Percentiles rank a stretch among this genome's conserved stretches.
Conservation (phyloP, 1,284 basidiomycete species). For the Neolentinus lepideus region DNA sequence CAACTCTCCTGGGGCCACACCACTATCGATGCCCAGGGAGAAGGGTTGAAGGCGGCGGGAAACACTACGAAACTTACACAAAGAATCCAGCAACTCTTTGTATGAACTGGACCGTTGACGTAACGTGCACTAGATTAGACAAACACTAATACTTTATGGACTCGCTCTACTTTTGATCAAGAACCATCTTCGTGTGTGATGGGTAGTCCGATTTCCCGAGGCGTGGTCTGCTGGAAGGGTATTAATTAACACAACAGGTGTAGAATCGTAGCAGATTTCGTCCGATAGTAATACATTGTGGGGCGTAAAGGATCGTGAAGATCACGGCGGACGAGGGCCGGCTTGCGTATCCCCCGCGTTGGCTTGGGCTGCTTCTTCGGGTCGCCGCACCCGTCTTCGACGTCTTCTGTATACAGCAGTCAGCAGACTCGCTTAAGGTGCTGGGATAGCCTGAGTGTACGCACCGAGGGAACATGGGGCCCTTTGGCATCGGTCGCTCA, state of each 20-base stretch:
- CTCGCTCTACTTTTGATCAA: background rate
- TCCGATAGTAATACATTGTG: background rate
- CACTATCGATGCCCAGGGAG: background rate
- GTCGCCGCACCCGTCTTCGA: constrained; percentile 9
- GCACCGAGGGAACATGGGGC: constrained; percentile 70
- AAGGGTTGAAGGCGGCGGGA: background rate
- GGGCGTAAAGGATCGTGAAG: background rate
- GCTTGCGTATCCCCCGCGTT: background rate
- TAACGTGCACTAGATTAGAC: background rate
- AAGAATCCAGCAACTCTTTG: background rate
- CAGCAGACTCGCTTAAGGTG: background rate
- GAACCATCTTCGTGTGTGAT: background rate
- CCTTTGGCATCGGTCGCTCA: constrained; percentile 83
- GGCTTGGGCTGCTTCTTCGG: constrained; percentile 4
- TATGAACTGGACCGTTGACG: background rate
- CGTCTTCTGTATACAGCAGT: constrained; percentile 8
- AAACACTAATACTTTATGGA: background rate
- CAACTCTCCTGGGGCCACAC: background rate
- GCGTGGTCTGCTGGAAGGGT: background rate
- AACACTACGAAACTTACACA: background rate
- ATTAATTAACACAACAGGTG: background rate
- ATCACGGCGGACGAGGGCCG: background rate
- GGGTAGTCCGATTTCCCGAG: background rate
- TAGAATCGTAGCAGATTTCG: background rate
- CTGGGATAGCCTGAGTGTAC: constrained; percentile 15